phyloP scores from a whole-genome alignment of 2,329 filamentous ascomycete species.

The Colletotrichum endophyticum region DNA sequence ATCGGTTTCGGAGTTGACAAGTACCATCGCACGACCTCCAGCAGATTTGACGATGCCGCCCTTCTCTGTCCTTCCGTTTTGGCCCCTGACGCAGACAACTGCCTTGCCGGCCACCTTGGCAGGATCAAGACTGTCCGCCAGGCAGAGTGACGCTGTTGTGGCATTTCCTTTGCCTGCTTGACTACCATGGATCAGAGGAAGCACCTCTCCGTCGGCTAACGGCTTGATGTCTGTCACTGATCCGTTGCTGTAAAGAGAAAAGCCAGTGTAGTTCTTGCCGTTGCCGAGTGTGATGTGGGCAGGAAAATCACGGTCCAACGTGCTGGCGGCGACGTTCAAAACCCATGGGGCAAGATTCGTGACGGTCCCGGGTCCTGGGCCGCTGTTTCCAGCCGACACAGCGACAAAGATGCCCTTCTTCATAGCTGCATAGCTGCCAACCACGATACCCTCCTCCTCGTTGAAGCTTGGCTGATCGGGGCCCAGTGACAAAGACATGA shows the following conservation, averaged over 20 bases:
- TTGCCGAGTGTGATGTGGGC: not conserved
- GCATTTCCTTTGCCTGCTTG: not conserved
- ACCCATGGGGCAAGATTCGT: not conserved
- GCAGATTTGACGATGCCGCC: not conserved
- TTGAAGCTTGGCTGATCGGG: not conserved
- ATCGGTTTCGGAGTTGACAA: not conserved
- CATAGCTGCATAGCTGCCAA: not conserved
- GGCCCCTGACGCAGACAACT: not conserved
- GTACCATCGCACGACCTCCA: conserved; percentile 5
- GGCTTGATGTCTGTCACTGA: not conserved
- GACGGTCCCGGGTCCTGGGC: not conserved
- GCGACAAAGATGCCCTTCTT: not conserved
- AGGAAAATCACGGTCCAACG: conserved; percentile 10
- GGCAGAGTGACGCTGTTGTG: not conserved
- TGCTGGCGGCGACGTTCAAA: conserved; percentile 10
- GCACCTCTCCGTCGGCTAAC: not conserved
- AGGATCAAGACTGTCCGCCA: not conserved
- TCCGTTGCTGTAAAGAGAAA: not conserved
- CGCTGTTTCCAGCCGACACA: not conserved
- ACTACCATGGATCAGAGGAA: not conserved
- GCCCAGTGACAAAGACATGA: conserved; percentile 5
- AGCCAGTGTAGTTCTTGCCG: conserved; percentile 2
- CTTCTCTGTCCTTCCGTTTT: not conserved
- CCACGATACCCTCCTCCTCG: not conserved
- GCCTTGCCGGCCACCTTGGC: not conserved